Base-by-base conservation (phyloP, 2,329 filamentous ascomycete species). In the Neonectria faginata region DNA sequence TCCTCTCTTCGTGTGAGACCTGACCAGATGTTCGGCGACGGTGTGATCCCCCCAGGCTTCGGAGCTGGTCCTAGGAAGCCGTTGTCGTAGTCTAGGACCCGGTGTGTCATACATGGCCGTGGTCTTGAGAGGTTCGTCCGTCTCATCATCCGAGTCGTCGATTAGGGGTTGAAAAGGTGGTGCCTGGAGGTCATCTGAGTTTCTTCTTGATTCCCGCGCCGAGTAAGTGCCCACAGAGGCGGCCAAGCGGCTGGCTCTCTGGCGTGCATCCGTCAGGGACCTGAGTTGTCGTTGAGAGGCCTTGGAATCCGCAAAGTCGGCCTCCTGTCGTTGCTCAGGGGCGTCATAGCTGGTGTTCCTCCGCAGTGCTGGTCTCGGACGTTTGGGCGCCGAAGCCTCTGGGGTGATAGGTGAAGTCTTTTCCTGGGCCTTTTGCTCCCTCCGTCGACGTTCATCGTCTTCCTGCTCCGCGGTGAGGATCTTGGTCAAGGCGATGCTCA, bases 321-420 rank as follows among this genome's bases (percentile, higher is more conserved):
- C 80, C 66, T 74, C 76, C 65, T 82, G 75, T 10, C 78, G 73
- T 70, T 82, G 80, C 67, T 77, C 74, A 1, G 79, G 79, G 12
- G 71, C 79, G 60, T 81, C 78, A 60, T 82, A 82, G 67, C 80
- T 82, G 45, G 80, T 82, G 67, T 81, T 82, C 44, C 80, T 78
- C 66, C 79, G 75, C n/a, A 82, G 69, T 11, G 77, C 80, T 25
- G 80, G 80, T 45, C 79, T 76, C 11, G 79, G 79, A 9, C 73
- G 70, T 62, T 64, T 74, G 16, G 61, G 71, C 9, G 45, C 59
- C n/a, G 36, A 12, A 20, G 22, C 6, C 2, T 74, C 72, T 48
- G 69, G 69, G 45, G 74, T 63, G 27, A 52, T 36, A 39, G 56
- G 68, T 6, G 56, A 8, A 57, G 66, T 11, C 18, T 57, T 64